Conservation (phyloP, 2,329 filamentous ascomycete species). For the Colletotrichum destructivum region DNA sequence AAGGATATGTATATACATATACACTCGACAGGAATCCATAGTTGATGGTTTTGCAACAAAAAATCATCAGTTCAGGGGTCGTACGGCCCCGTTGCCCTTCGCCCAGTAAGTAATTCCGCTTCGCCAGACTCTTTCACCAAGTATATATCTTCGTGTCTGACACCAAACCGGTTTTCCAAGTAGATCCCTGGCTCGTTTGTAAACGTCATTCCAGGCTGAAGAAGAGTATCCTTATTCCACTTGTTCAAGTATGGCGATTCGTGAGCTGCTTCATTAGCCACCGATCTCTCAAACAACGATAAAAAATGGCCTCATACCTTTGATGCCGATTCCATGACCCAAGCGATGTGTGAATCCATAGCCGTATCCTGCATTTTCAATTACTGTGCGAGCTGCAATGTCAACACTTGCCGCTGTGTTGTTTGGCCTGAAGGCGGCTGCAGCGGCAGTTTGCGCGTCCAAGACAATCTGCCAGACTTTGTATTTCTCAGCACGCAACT, state of each 20-base stretch:
- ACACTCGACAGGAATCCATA: background rate
- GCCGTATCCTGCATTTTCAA: constrained; percentile 71
- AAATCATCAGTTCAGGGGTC: constrained; percentile 55
- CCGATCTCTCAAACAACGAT: too few relatives aligned
- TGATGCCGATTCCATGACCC: constrained; percentile 77
- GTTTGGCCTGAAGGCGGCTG: constrained; percentile 64
- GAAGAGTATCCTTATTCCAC: constrained; percentile 64
- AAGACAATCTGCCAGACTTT: constrained; percentile 73
- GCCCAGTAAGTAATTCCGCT: constrained; percentile 69
- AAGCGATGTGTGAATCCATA: constrained; percentile 73
- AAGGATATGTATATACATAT: too few relatives aligned
- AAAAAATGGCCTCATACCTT: constrained; percentile 48
- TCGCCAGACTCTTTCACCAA: constrained; percentile 68
- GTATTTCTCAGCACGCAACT: constrained; percentile 64
- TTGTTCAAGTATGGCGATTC: constrained; percentile 77
- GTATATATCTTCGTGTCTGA: constrained; percentile 74
- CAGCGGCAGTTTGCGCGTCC: constrained; percentile 72
- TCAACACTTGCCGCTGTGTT: constrained; percentile 72
- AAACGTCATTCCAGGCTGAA: constrained; percentile 73
- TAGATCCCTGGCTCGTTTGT: constrained; percentile 77
- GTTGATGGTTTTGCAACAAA: background rate
- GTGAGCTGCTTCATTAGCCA: constrained; percentile 58
- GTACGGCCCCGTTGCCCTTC: constrained; percentile 66
- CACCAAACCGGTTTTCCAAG: constrained; percentile 71
- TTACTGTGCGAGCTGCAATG: constrained; percentile 71